A percentile compares a stretch with the other conserved stretches of the same genome.
Evolutionary conservation across 352 stramenopile species (phyloP).

Genomic region (Pythium aristosporum): DNA sequence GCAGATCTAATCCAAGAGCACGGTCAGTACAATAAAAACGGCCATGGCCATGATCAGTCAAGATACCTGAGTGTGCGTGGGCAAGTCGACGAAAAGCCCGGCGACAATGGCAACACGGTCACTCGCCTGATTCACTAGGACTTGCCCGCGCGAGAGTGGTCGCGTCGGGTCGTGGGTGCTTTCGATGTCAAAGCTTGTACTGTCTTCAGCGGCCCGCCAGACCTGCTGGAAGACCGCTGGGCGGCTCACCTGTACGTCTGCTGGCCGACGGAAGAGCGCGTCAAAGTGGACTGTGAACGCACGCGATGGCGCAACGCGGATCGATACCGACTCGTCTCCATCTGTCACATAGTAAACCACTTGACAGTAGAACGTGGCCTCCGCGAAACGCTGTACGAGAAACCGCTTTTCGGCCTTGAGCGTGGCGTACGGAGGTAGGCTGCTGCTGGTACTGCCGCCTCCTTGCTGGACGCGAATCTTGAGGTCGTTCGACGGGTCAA

Average conservation of each 20-base stretch:
- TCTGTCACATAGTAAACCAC: conserved; percentile 51
- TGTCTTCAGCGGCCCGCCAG: conserved; percentile 28
- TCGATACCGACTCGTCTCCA: conserved; percentile 25
- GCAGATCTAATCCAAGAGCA: conserved; percentile 30
- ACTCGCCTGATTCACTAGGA: conserved; percentile 30
- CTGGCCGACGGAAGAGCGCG: conserved; percentile 19
- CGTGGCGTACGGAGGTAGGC: conserved; percentile 50
- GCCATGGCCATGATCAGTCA: background rate
- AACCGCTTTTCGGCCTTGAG: conserved; percentile 72
- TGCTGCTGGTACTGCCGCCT: conserved; percentile 34
- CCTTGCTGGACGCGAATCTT: conserved; percentile 50
- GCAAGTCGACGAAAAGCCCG: conserved; percentile 57
- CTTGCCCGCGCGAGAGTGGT: conserved; percentile 40
- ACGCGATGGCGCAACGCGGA: conserved; percentile 23
- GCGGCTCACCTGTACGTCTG: background rate
- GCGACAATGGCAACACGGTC: conserved; percentile 35
- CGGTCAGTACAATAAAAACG: background rate
- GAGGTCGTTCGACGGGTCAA: conserved; percentile 58
- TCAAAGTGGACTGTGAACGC: conserved; percentile 25
- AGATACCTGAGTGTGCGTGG: conserved; percentile 57
- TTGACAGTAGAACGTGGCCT: conserved; percentile 55
- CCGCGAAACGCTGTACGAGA: conserved; percentile 57
- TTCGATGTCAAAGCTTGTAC: conserved; percentile 19
- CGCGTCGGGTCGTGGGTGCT: background rate
- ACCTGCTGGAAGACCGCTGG: conserved; percentile 16